phyloP scores from a whole-genome alignment of 2,329 filamentous ascomycete genomes.

The Scedosporium dehoogii region DNA sequence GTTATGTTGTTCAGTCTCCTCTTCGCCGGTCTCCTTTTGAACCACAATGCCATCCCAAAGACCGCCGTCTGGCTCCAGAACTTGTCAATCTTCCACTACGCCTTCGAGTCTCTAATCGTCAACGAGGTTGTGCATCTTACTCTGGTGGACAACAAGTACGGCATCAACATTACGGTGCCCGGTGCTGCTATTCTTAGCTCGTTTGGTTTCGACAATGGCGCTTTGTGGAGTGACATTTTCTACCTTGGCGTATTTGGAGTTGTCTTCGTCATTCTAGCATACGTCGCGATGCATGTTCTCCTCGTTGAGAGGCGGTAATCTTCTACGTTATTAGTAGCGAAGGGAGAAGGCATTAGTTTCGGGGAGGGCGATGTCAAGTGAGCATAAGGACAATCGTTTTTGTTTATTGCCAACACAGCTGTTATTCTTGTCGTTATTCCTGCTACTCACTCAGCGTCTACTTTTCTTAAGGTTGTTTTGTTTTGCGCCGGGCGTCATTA shows the following conservation, averaged over 20 bases:
- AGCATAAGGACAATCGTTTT: too few relatives aligned
- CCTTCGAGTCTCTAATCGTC: constrained; percentile 17
- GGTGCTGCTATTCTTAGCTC: constrained; percentile 88
- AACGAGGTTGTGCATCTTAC: constrained; percentile 73
- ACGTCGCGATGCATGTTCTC: constrained; percentile 84
- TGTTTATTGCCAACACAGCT: background rate
- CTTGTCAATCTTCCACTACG: constrained; percentile 68
- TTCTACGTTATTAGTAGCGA: background rate
- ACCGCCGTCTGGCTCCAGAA: constrained; percentile 83
- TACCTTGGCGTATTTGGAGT: constrained; percentile 75
- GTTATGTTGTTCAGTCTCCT: constrained; percentile 97
- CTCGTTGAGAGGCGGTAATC: constrained; percentile 65
- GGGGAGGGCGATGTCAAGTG: too few relatives aligned
- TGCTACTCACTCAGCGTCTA: background rate
- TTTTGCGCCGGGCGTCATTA: too few relatives aligned
- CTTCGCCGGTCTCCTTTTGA: constrained; percentile 87
- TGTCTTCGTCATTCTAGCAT: constrained; percentile 78
- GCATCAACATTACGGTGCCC: constrained; percentile 90
- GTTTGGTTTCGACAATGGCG: constrained; percentile 85
- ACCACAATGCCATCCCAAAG: constrained; percentile 83
- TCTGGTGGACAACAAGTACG: constrained; percentile 88
- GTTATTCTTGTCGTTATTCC: background rate
- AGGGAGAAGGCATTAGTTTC: background rate
- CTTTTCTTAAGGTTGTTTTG: background rate
- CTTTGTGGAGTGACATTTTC: constrained; percentile 74